phyloP scores from a whole-genome alignment of 106 monocot species.

The Ottelia alismoides region DNA sequence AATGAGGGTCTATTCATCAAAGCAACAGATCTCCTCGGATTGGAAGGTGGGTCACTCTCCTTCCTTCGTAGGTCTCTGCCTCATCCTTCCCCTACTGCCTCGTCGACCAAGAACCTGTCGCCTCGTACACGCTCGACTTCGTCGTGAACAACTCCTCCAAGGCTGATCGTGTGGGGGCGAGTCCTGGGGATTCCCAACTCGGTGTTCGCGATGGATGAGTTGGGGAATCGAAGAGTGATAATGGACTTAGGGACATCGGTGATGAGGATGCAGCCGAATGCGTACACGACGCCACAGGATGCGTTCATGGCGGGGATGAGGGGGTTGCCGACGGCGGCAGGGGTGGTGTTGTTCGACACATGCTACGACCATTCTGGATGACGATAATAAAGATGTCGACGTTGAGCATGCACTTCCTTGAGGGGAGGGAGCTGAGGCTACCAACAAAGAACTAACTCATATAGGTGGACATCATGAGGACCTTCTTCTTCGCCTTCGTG shows the following conservation, averaged over 20 bases:
- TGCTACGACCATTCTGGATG: slow-evolving; percentile 46
- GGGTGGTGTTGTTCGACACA: slow-evolving; percentile 53
- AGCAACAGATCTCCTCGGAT: slow-evolving; percentile 44
- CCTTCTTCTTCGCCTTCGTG: too few species aligned
- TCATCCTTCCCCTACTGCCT: slow-evolving; percentile 57
- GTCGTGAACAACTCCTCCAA: slow-evolving; percentile 4
- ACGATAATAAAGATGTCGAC: slow-evolving; percentile 41
- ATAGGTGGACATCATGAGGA: too few species aligned
- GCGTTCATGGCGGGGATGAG: slow-evolving; percentile 32
- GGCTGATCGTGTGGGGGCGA: slow-evolving; percentile 47
- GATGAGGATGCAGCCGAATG: slow-evolving; percentile 31
- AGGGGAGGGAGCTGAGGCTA: too few species aligned
- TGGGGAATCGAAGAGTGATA: slow-evolving; percentile 43
- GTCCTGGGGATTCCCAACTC: slow-evolving; percentile 39
- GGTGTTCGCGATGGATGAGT: slow-evolving; percentile 32
- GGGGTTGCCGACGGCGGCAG: slow-evolving; percentile 24
- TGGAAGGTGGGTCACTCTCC: slow-evolving; percentile 51
- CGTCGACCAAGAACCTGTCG: slow-evolving; percentile 40
- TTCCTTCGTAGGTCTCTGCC: slow-evolving; percentile 50
- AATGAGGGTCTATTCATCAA: slow-evolving; percentile 69
- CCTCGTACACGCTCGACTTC: slow-evolving; percentile 33
- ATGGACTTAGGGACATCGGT: slow-evolving; percentile 65
- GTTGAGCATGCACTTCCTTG: slow-evolving; percentile 38
- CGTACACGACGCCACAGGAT: slow-evolving; percentile 33
- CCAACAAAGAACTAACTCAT: too few species aligned